These are phyloP conservation scores for Cladophialophora carrionii DNA, from an alignment of 2,329 filamentous ascomycete species.

Conservation along the genomic window DNA sequence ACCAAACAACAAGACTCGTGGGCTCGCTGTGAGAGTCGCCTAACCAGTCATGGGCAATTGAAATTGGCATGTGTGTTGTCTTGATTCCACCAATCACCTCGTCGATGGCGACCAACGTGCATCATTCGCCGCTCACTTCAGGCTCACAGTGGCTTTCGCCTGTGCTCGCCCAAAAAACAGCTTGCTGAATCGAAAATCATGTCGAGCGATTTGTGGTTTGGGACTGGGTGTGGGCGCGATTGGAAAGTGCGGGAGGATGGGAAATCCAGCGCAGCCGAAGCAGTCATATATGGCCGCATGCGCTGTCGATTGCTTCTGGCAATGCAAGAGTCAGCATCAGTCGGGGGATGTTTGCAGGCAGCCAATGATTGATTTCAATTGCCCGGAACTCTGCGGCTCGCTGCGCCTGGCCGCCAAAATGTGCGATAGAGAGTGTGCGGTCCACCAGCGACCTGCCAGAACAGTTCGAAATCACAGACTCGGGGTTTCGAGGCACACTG, in stretches of 20 bases:
- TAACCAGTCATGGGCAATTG: background rate
- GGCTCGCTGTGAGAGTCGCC: background rate
- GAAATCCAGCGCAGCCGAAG: background rate
- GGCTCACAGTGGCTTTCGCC: conserved; percentile 7
- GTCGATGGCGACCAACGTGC: conserved; percentile 9
- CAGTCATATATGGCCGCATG: background rate
- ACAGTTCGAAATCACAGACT: background rate
- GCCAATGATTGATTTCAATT: conserved; percentile 14
- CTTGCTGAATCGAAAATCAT: background rate
- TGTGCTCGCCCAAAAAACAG: background rate
- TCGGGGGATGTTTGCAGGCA: background rate
- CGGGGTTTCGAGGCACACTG: background rate
- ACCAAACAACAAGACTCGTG: conserved; percentile 24
- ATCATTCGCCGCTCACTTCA: conserved; percentile 11
- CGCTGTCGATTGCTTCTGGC: conserved; percentile 12
- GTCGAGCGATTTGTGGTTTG: background rate
- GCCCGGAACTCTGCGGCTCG: conserved; percentile 15
- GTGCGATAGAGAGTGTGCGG: conserved; percentile 12
- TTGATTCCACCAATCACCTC: conserved; percentile 15
- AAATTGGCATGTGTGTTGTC: conserved; percentile 11
- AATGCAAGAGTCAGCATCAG: conserved; percentile 20
- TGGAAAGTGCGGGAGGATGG: background rate
- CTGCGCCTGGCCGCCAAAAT: conserved; percentile 12
- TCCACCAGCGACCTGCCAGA: background rate
- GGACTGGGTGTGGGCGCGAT: background rate